These are phyloP conservation scores for Chaetomium strumarium DNA, from an alignment of 2,329 filamentous ascomycete species.

Conservation along the genomic window DNA sequence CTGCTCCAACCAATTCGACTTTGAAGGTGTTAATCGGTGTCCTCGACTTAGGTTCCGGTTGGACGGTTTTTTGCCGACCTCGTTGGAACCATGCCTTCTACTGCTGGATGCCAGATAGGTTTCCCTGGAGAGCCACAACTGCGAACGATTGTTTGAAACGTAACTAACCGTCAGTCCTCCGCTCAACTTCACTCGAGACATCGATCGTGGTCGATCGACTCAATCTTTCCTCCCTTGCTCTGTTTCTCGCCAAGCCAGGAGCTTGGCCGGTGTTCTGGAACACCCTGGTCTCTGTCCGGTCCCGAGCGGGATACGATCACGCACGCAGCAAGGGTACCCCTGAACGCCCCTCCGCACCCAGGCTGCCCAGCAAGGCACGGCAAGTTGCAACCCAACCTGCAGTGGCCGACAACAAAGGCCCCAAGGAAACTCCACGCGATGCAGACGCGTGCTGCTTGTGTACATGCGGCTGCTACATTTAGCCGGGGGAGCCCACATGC, in stretches of 20 bases:
- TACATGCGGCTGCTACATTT: constrained; percentile 21
- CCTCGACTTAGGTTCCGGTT: too few relatives aligned
- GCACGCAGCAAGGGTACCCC: constrained; percentile 9
- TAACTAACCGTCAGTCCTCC: background rate
- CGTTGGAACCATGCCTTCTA: too few relatives aligned
- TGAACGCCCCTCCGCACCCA: constrained; percentile 6
- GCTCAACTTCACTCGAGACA: background rate
- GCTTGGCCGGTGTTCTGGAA: background rate
- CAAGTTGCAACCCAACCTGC: constrained; percentile 18
- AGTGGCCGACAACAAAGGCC: constrained; percentile 15
- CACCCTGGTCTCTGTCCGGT: background rate
- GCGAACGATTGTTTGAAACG: too few relatives aligned
- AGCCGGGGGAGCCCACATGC: constrained; percentile 18
- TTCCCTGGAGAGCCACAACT: too few relatives aligned
- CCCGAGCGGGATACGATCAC: constrained; percentile 10
- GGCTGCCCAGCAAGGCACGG: constrained; percentile 15
- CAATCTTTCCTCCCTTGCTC: constrained; percentile 7
- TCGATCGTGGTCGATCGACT: background rate
- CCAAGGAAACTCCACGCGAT: constrained; percentile 15
- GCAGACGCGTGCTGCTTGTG: constrained; percentile 11
- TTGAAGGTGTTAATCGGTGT: too few relatives aligned
- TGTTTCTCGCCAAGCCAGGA: background rate
- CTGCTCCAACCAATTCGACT: too few relatives aligned
- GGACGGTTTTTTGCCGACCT: too few relatives aligned
- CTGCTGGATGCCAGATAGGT: too few relatives aligned